Evolutionary conservation across 2,329 filamentous ascomycete genomes (phyloP).

Genomic region (Cladosporium oxysporum): DNA sequence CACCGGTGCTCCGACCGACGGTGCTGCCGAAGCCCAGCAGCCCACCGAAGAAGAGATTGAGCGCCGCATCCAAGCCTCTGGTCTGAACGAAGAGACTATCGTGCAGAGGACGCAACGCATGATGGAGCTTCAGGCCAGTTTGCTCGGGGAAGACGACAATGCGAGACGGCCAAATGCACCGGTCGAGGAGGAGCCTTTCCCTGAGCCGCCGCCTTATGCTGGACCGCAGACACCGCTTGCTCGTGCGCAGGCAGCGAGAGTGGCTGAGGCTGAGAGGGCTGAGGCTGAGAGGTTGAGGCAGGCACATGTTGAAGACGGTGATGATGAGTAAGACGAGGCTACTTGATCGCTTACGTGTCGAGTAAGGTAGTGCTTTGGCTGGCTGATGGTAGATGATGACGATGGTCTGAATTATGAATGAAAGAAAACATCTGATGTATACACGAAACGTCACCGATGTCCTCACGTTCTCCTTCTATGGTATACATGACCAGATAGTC

Average conservation of each 20-base stretch:
- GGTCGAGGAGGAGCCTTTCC: neutral
- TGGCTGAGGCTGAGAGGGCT: slow-evolving; percentile 14
- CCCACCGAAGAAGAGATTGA: slow-evolving; percentile 32
- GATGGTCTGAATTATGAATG: neutral
- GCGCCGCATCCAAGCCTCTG: slow-evolving; percentile 31
- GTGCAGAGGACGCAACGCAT: slow-evolving; percentile 31
- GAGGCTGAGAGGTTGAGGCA: slow-evolving; percentile 9
- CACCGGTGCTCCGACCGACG: slow-evolving; percentile 14
- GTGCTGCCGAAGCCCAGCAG: slow-evolving; percentile 20
- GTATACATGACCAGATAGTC: too few relatives aligned
- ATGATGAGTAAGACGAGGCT: neutral
- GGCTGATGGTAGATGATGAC: neutral
- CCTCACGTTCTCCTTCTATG: too few relatives aligned
- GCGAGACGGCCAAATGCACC: neutral
- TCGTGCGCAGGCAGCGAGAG: slow-evolving; percentile 9
- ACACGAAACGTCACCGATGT: neutral
- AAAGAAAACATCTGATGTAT: neutral
- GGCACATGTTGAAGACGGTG: slow-evolving; percentile 16
- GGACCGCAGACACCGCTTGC: slow-evolving; percentile 11
- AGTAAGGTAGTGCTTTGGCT: neutral
- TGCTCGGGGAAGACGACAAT: slow-evolving; percentile 26
- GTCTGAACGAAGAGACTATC: slow-evolving; percentile 29
- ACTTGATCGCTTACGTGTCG: neutral
- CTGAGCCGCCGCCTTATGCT: neutral
- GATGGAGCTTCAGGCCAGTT: slow-evolving; percentile 31